phyloP scores from a whole-genome alignment of 208 protist genomes.

The Trichomonas vaginalis region DNA sequence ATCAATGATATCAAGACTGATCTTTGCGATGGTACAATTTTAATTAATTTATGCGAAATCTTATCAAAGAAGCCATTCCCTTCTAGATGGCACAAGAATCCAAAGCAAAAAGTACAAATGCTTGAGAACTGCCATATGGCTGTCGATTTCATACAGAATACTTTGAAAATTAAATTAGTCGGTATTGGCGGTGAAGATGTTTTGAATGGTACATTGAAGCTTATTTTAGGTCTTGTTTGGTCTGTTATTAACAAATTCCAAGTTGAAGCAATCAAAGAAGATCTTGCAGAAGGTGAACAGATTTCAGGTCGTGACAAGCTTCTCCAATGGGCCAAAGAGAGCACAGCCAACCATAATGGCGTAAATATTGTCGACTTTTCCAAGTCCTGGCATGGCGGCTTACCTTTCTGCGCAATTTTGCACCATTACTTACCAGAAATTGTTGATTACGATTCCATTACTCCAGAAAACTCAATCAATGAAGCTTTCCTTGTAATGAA shows the following conservation, averaged over 20 bases:
- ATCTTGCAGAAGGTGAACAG: too few relatives aligned
- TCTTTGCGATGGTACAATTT: background rate
- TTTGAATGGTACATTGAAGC: background rate
- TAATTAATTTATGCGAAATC: slow-evolving; percentile 1
- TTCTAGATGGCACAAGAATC: background rate
- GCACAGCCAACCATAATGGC: background rate
- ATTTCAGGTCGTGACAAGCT: background rate
- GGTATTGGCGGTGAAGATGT: background rate
- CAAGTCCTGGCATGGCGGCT: background rate
- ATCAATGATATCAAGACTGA: background rate
- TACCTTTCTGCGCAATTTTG: background rate
- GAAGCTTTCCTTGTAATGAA: background rate
- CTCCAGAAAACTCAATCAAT: background rate
- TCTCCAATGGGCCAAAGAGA: background rate
- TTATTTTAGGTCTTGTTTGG: background rate
- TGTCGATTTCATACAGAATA: background rate
- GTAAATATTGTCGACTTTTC: background rate
- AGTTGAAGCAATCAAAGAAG: background rate
- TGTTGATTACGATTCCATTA: background rate
- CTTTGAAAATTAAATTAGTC: background rate
- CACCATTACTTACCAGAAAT: background rate
- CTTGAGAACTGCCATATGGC: background rate
- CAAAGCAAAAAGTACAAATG: background rate
- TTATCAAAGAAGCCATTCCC: background rate
- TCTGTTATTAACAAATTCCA: background rate